These are phyloP conservation scores for Paramarasmius palmivorus DNA, from an alignment of 1,284 basidiomycete genomes.

Conservation along the genomic window DNA sequence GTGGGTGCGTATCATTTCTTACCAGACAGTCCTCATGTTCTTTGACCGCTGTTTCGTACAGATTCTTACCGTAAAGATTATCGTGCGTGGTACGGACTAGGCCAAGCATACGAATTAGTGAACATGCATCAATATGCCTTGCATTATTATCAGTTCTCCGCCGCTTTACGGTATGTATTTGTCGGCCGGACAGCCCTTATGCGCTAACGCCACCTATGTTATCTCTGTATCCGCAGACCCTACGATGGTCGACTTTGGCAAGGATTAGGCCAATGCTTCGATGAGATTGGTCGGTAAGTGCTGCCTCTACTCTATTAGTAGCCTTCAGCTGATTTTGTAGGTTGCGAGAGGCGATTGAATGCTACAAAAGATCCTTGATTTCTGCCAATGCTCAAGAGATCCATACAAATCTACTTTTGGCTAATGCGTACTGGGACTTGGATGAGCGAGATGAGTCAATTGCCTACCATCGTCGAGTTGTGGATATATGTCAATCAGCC, in stretches of 20 bases:
- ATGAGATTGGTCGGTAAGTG: conserved; percentile 79
- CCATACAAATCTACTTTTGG: conserved; percentile 75
- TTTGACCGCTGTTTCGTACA: conserved; percentile 20
- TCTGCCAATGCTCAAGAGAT: conserved; percentile 83
- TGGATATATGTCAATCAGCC: conserved; percentile 72
- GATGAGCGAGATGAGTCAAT: conserved; percentile 67
- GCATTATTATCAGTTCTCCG: conserved; percentile 96
- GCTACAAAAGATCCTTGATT: conserved; percentile 85
- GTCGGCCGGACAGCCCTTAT: neutral
- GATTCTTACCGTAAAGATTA: conserved; percentile 98
- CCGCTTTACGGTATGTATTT: conserved; percentile 73
- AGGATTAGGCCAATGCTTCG: conserved; percentile 92
- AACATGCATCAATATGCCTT: conserved; percentile 97
- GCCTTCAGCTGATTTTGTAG: conserved; percentile 38
- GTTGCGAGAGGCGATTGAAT: conserved; percentile 83
- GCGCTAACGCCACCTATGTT: conserved; percentile 2
- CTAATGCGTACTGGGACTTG: conserved; percentile 70
- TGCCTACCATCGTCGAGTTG: conserved; percentile 70
- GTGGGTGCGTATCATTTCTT: conserved; percentile 36
- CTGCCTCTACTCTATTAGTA: neutral
- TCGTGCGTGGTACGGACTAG: conserved; percentile 97
- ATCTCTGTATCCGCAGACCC: conserved; percentile 54
- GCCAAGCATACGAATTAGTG: conserved; percentile 95
- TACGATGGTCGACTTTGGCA: conserved; percentile 98
- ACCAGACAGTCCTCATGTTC: neutral